Conservation (phyloP, 2,329 filamentous ascomycete species). For the Xylariaceae sp. region DNA sequence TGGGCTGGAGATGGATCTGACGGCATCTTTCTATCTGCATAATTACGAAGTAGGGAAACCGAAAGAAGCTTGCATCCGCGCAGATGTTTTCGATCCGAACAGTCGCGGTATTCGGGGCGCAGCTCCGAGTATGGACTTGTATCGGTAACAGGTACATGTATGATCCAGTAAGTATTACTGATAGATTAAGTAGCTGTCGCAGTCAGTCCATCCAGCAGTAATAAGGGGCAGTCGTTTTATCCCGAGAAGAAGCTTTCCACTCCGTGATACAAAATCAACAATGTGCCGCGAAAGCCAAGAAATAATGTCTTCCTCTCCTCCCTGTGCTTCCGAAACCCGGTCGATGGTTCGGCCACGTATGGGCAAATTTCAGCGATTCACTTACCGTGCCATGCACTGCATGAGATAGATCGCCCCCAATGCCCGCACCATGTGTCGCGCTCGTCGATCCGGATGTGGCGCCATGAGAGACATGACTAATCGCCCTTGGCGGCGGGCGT, state of each 20-base stretch:
- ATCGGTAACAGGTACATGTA: not conserved
- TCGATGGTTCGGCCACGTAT: not conserved
- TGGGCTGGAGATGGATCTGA: not conserved
- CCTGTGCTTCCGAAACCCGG: not conserved
- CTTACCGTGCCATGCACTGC: not conserved
- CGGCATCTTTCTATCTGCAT: not conserved
- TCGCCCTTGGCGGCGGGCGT: not conserved
- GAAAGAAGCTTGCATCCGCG: not conserved
- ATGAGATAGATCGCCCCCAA: not conserved
- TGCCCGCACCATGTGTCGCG: conserved; percentile 1
- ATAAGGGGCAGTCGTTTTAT: not conserved
- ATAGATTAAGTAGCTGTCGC: not conserved
- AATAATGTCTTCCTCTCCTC: not conserved
- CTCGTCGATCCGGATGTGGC: conserved; percentile 4
- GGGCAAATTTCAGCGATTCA: not conserved
- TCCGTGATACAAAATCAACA: not conserved
- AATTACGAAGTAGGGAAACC: too few relatives aligned
- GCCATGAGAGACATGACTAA: not conserved
- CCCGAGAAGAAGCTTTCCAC: not conserved
- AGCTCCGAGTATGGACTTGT: not conserved
- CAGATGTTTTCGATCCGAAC: not conserved
- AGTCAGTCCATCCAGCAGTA: not conserved
- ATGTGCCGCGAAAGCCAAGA: not conserved
- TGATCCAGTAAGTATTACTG: not conserved
- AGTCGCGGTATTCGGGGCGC: not conserved